These are phyloP conservation scores for Kuraishia hungarica DNA, from an alignment of 805 yeast genomes.

Conservation along the genomic window DNA sequence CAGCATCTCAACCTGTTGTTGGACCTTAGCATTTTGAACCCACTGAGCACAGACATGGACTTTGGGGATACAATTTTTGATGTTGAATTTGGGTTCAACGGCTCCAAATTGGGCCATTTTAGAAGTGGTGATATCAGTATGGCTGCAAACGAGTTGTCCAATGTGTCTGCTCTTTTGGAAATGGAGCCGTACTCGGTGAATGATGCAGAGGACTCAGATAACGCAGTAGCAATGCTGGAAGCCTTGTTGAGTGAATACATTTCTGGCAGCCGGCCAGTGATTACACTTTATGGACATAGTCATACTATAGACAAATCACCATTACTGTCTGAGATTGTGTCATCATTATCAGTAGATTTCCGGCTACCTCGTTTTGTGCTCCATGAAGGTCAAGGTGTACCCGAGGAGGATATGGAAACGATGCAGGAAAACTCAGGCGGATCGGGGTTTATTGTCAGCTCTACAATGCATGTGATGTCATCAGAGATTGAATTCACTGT, in stretches of 20 bases:
- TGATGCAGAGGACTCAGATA: conserved; percentile 6
- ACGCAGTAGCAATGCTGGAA: conserved; percentile 18
- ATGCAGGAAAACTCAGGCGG: conserved; percentile 4
- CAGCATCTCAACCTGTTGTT: conserved; percentile 18
- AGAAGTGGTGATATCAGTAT: conserved; percentile 17
- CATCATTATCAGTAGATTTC: conserved; percentile 18
- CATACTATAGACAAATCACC: conserved; percentile 15
- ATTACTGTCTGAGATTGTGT: conserved; percentile 16
- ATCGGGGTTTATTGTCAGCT: conserved; percentile 34
- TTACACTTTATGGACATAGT: conserved; percentile 20
- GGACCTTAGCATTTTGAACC: conserved; percentile 25
- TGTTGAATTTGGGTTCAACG: conserved; percentile 23
- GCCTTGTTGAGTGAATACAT: conserved; percentile 27
- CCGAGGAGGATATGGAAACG: conserved; percentile 1
- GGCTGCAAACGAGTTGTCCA: conserved; percentile 9
- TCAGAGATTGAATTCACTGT: conserved; percentile 47
- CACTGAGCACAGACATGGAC: conserved; percentile 18
- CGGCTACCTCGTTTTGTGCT: conserved; percentile 16
- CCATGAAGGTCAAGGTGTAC: conserved; percentile 3
- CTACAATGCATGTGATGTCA: conserved; percentile 45
- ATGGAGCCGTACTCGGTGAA: conserved; percentile 10
- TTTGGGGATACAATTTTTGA: conserved; percentile 16
- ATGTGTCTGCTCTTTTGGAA: conserved; percentile 14
- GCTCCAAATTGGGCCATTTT: conserved; percentile 24
- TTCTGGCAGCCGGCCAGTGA: conserved; percentile 26